Evolutionary conservation across 192 early-diverging fungal species (phyloP).

Genomic region (Chytriomyces sp.): DNA sequence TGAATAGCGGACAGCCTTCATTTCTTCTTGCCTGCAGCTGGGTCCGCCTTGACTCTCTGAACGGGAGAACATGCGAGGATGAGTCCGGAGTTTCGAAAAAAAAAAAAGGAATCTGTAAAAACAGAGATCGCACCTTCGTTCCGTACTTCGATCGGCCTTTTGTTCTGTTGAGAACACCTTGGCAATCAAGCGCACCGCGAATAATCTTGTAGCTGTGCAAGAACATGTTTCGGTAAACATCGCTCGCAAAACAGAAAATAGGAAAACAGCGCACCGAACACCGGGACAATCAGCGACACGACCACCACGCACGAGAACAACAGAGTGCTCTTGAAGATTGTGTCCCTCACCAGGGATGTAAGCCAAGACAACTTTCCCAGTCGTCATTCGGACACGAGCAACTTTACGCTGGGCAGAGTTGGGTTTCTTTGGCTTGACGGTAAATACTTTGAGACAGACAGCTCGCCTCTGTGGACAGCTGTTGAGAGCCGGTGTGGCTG

Average conservation of each 20-base stretch:
- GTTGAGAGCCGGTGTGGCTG: slow-evolving; percentile 84
- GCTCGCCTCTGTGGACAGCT: slow-evolving; percentile 88
- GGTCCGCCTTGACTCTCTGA: not conserved
- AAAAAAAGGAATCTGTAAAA: not conserved
- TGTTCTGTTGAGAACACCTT: slow-evolving; percentile 86
- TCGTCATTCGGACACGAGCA: slow-evolving; percentile 89
- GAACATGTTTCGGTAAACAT: not conserved
- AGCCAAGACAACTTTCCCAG: slow-evolving; percentile 87
- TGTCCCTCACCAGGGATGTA: slow-evolving; percentile 99
- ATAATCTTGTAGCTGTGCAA: slow-evolving; percentile 81
- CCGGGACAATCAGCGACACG: slow-evolving; percentile 97
- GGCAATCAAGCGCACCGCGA: slow-evolving; percentile 90
- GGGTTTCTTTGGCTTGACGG: slow-evolving; percentile 96
- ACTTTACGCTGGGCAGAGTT: slow-evolving; percentile 97
- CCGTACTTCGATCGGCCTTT: slow-evolving; percentile 93
- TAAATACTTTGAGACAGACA: slow-evolving; percentile 94
- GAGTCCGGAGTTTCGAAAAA: not conserved
- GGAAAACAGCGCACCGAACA: slow-evolving; percentile 56
- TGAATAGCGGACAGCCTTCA: not conserved
- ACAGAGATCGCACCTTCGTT: slow-evolving; percentile 64
- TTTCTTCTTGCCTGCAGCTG: not conserved
- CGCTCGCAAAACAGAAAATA: not conserved
- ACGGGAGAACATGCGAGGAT: not conserved
- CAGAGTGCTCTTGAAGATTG: slow-evolving; percentile 97
- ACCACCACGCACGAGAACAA: slow-evolving; percentile 93